Evolutionary conservation across 192 early-diverging fungal genomes (phyloP), one percentile per base, ranked within the genome.

Genomic region (Coemansia biformis): DNA sequence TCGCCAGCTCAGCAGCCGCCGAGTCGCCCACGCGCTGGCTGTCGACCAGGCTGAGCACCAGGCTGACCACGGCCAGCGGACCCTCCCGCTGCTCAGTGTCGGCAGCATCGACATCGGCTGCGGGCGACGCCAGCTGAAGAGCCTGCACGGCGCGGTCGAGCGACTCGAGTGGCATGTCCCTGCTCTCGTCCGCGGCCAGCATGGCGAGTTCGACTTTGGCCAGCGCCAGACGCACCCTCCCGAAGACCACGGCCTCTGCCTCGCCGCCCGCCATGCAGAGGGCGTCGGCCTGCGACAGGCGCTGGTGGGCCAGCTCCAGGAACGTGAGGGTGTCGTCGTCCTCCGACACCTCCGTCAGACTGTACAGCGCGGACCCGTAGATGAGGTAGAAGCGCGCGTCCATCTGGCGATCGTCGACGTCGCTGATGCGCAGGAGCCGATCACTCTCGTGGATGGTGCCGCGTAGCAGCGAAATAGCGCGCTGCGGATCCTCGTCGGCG

Each of bases 381-480:
- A 82, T 68, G 18, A 60, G 75, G 45, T 78, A 74, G 49, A 82
- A 79, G 17, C 62, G 60, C 0, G 81, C 59, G 10, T 77, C 60
- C 9, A 79, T 28, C 14, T 15, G 16, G 38, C 8, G 6, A 7
- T 33, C 34, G 14, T 55, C 48, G 9, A 26, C 16, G 41, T 64
- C 51, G 38, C 59, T 44, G 28, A 61, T 17, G 2, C 77, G 74
- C n/a, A 82, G 59, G 10, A 80, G 46, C 23, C 77, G 65, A 51
- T 82, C 81, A 53, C 81, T 75, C 44, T 82, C 81, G 43, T 82
- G 81, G 23, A 82, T 61, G 18, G 74, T 66, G 17, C 81, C 81
- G 17, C 81, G 76, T 32, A 80, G 63, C 19, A 80, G 56, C 4
- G 62, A 60, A 0, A 62, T 2, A 0, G 78, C 78, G 5, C 54